Base-by-base conservation (phyloP, 768 basidiomycete species). In the Agaricus subrufescens region DNA sequence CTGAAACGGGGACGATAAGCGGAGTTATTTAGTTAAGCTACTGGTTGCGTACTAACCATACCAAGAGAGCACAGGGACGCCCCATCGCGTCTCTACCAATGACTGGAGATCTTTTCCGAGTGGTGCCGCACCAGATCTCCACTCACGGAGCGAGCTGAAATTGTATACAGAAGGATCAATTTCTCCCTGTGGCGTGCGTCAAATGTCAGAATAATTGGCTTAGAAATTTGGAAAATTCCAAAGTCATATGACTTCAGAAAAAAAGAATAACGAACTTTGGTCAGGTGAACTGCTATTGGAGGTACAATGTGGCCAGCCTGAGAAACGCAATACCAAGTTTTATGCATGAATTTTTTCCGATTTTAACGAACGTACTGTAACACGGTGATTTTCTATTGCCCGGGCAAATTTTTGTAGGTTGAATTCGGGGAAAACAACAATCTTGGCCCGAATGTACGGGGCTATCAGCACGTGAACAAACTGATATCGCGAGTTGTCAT, bases 71-170 rank as follows among this genome's bases (percentile, higher is more conserved):
- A 51, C 37, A 2, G 50, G 50, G 27, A 51, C 50, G 4, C 39
- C 50, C 50, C 50, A 51, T 25, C 40, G 38, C 4, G 31, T 12
- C 29, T 51, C 50, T 14, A 51, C 11, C 10, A 51, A 26, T 8
- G 50, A 51, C 31, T 51, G 50, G 12, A 51, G 50, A 15, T 51
- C 50, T 39, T 51, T 51, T 19, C 50, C 50, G 4, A 51, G 31
- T 25, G 50, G 50, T 4, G 50, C 50, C 27, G 50, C 50, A 10
- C 50, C 50, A n/a, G 50, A 39, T 26, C 50, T 51, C 50, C 50
- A 51, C 9, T 51, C 50, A 19, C 50, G 25, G 4, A 51, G 19
- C 7, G 50, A 51, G 37, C 38, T 51, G 19, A 42, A 51, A 14
- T 51, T 27, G 40, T 51, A 39, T 12, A 38, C 15, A 6, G 37